phyloP scores from a whole-genome alignment of 805 yeast genomes.

The Ogataea methanolica region DNA sequence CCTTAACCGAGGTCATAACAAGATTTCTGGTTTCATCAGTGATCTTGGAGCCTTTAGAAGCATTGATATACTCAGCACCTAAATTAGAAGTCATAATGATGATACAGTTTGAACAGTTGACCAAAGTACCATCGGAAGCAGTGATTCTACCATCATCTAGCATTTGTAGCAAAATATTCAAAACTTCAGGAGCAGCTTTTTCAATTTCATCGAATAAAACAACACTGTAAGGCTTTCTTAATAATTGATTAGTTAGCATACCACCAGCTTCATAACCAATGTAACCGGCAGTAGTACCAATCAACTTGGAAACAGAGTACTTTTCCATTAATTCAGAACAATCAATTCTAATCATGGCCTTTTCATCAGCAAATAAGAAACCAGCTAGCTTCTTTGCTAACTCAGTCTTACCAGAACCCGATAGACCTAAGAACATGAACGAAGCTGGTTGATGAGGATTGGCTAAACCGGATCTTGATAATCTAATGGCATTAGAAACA shows the following conservation, averaged over 20 bases:
- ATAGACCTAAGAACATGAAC: slow-evolving; percentile 87
- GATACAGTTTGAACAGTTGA: slow-evolving; percentile 88
- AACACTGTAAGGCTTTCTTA: slow-evolving; percentile 94
- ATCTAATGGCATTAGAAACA: slow-evolving; percentile 90
- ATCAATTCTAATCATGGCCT: slow-evolving; percentile 95
- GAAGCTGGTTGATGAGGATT: slow-evolving; percentile 97
- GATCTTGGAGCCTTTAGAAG: slow-evolving; percentile 56
- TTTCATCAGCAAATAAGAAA: slow-evolving; percentile 91
- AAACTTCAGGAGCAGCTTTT: slow-evolving; percentile 97
- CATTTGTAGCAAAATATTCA: slow-evolving; percentile 86
- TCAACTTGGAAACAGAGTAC: slow-evolving; percentile 88
- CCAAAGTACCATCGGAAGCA: slow-evolving; percentile 88
- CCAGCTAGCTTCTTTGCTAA: slow-evolving; percentile 96
- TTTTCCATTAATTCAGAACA: slow-evolving; percentile 96
- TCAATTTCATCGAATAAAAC: slow-evolving; percentile 95
- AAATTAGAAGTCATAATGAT: slow-evolving; percentile 95
- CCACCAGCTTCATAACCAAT: slow-evolving; percentile 99
- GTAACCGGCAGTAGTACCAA: slow-evolving; percentile 97
- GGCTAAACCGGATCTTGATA: slow-evolving; percentile 89
- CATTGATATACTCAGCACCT: slow-evolving; percentile 86
- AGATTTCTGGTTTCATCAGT: slow-evolving; percentile 63
- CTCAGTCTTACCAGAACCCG: slow-evolving; percentile 98
- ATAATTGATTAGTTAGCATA: slow-evolving; percentile 83
- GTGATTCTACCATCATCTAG: slow-evolving; percentile 96
- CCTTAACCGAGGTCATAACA: slow-evolving; percentile 80